Evolutionary conservation across 202 grass and related monocot genomes (phyloP).

Genomic region (Dendrocalamus latiflorus): DNA sequence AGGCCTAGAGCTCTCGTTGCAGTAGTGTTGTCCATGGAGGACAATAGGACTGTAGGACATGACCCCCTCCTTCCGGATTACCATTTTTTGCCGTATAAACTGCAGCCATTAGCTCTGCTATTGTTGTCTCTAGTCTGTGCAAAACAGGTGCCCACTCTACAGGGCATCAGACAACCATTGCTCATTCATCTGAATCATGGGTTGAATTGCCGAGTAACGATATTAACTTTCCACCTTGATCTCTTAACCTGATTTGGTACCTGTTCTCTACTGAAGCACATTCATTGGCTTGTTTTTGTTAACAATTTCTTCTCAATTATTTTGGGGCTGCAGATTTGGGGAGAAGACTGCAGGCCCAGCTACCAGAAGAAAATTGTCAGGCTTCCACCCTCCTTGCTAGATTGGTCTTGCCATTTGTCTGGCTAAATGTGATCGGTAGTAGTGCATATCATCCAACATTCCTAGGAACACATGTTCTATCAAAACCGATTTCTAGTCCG

Average conservation of each 20-base stretch:
- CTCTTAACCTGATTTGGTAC: neutral
- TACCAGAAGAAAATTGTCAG: neutral
- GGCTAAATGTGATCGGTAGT: neutral
- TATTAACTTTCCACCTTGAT: neutral
- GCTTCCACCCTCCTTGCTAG: neutral
- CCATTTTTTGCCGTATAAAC: neutral
- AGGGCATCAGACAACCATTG: neutral
- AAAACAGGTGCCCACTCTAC: neutral
- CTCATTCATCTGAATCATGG: neutral
- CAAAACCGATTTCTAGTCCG: neutral
- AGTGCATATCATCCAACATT: neutral
- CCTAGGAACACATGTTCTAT: neutral
- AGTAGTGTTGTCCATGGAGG: neutral
- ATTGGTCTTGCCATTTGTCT: neutral
- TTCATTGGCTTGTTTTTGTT: too few species aligned
- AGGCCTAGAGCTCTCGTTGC: neutral
- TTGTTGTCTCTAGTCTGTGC: neutral
- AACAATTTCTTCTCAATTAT: neutral
- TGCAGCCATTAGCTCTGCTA: neutral
- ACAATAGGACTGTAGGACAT: neutral
- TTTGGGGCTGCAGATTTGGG: neutral
- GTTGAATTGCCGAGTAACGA: neutral
- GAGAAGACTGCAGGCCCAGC: neutral
- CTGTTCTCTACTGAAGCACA: neutral
- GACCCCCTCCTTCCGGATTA: neutral